These are phyloP conservation scores for Penicillium paradoxum DNA, from an alignment of 495 filamentous ascomycete genomes.

Conservation along the genomic window DNA sequence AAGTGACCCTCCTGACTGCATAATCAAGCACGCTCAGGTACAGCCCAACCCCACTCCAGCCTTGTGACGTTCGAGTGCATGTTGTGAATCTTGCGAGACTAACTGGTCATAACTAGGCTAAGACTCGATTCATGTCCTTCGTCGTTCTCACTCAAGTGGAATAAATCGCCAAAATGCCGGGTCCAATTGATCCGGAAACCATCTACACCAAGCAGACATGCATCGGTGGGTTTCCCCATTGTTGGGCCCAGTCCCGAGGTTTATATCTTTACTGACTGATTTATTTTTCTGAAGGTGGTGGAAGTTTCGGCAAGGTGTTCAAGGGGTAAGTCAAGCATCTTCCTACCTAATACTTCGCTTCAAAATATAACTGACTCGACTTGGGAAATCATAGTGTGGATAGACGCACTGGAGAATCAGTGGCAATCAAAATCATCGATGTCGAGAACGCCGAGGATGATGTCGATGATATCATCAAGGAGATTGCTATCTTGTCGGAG, in stretches of 20 bases:
- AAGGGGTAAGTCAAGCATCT: conserved; percentile 65
- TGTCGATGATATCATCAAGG: conserved; percentile 97
- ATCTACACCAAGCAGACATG: conserved; percentile 91
- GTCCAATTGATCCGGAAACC: conserved; percentile 69
- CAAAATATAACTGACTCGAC: neutral
- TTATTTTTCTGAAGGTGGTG: conserved; percentile 52
- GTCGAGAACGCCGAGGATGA: conserved; percentile 98
- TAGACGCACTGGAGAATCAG: conserved; percentile 74
- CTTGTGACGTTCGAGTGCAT: neutral
- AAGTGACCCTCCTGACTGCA: neutral
- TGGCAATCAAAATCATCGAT: conserved; percentile 96
- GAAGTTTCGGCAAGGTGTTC: conserved; percentile 93
- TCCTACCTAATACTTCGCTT: conserved; percentile 15
- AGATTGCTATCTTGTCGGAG: conserved; percentile 93
- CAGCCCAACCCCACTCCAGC: neutral
- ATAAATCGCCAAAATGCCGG: conserved; percentile 32
- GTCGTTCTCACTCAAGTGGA: neutral
- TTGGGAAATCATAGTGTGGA: conserved; percentile 56
- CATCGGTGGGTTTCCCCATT: conserved; percentile 62
- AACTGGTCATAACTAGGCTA: neutral
- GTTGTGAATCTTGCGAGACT: neutral
- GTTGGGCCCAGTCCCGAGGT: neutral
- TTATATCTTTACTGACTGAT: neutral
- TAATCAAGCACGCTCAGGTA: neutral
- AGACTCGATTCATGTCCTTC: neutral